phyloP scores from a whole-genome alignment of 2,329 filamentous ascomycete genomes.

The Apiospora hydei region DNA sequence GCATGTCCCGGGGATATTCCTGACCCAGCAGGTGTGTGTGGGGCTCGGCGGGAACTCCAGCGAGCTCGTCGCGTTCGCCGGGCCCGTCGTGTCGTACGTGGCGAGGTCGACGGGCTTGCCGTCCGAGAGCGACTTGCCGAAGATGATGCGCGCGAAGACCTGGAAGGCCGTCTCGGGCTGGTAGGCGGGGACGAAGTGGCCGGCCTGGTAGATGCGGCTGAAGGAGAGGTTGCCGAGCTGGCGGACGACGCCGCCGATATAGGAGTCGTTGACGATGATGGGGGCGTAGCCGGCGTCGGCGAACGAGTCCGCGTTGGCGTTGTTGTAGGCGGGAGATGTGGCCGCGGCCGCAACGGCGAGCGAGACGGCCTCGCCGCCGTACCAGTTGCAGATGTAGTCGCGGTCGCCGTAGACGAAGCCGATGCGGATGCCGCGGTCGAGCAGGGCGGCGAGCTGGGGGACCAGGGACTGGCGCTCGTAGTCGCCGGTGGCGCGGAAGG shows the following conservation, averaged over 20 bases:
- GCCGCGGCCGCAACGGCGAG: conserved; percentile 55
- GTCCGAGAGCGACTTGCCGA: conserved; percentile 58
- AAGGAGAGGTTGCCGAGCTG: conserved; percentile 59
- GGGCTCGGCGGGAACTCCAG: conserved; percentile 39
- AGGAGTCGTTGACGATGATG: conserved; percentile 51
- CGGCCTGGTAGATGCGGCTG: conserved; percentile 52
- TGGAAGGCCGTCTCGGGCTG: conserved; percentile 57
- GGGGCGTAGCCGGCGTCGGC: conserved; percentile 50
- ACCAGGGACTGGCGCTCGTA: conserved; percentile 46
- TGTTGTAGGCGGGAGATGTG: conserved; percentile 43
- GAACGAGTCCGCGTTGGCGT: conserved; percentile 36
- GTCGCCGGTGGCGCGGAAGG: conserved; percentile 64
- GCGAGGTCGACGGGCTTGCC: conserved; percentile 46
- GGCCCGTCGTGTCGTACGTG: conserved; percentile 62
- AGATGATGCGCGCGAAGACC: conserved; percentile 57
- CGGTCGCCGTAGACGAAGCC: conserved; percentile 50
- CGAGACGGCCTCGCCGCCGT: conserved; percentile 38
- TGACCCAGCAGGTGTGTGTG: conserved; percentile 60
- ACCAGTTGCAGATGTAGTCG: conserved; percentile 46
- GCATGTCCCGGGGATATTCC: conserved; percentile 58
- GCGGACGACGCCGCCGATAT: conserved; percentile 59
- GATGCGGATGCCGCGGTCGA: conserved; percentile 34
- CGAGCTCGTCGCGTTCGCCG: conserved; percentile 55
- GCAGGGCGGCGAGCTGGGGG: conserved; percentile 35
- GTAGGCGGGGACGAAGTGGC: conserved; percentile 59